Evolutionary conservation across 345 rosid species (phyloP).

Genomic region (Eucalyptus regnans): DNA sequence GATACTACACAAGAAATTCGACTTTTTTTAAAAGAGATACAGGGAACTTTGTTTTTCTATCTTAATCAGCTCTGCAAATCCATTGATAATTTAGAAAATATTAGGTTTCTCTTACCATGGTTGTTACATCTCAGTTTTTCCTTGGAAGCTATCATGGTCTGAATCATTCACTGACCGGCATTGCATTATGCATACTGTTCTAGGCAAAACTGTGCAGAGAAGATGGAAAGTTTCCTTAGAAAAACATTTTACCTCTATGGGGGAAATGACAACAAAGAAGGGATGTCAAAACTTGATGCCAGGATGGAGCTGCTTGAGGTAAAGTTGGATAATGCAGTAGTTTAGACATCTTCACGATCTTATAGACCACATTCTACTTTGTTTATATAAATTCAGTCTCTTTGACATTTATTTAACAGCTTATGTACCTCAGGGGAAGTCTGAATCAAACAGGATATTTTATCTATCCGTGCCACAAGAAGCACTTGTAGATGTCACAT

Average conservation of each 20-base stretch:
- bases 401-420: slow-evolving; percentile 4
- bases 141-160: not conserved
- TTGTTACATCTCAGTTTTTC: not conserved
- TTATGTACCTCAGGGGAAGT: slow-evolving; percentile 34
- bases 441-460: slow-evolving; percentile 50
- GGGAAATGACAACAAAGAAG: slow-evolving; percentile 44
- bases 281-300: slow-evolving; percentile 54
- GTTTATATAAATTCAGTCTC: not conserved
- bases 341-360: not conserved
- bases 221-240: slow-evolving; percentile 52
- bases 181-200: not conserved
- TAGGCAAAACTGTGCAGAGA: slow-evolving; percentile 57
- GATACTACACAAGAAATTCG: not conserved
- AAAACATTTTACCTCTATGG: slow-evolving; percentile 55
- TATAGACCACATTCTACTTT: not conserved
- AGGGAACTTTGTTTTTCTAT: not conserved
- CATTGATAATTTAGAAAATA: not conserved
- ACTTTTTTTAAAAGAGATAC: not conserved
- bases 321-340: not conserved
- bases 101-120: not conserved
- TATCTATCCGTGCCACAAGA: slow-evolving; percentile 83
- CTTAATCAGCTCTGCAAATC: not conserved
- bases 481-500: slow-evolving; percentile 67
- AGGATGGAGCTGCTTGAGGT: slow-evolving; percentile 64
- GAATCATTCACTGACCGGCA: not conserved